Evolutionary conservation across 1,284 basidiomycete genomes (phyloP).

Genomic region (Boletus sp.): DNA sequence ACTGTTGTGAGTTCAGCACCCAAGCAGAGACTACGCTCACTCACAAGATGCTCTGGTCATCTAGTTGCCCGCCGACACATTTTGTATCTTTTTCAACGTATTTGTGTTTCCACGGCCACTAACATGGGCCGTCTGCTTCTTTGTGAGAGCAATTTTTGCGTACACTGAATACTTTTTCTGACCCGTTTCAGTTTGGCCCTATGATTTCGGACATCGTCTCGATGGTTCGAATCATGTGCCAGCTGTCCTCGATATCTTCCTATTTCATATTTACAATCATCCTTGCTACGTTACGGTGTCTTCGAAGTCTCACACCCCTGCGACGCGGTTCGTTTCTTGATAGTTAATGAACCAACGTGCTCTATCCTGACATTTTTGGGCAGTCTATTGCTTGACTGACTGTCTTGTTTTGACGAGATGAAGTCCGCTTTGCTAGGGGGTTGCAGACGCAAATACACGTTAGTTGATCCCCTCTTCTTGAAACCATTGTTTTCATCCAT

Average conservation of each 20-base stretch:
- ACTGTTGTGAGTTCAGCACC: conserved; percentile 3
- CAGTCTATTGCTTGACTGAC: conserved; percentile 7
- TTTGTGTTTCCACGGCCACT: conserved; percentile 8
- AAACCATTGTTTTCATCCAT: background rate
- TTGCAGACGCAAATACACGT: conserved; percentile 5
- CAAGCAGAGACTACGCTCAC: background rate
- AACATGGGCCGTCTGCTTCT: conserved; percentile 21
- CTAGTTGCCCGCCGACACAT: conserved; percentile 4
- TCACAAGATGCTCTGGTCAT: background rate
- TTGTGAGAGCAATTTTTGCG: conserved; percentile 11
- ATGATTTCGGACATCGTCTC: conserved; percentile 23
- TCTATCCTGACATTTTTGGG: conserved; percentile 1
- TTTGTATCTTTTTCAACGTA: conserved; percentile 4
- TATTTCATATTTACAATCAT: conserved; percentile 15
- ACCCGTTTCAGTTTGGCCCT: conserved; percentile 21
- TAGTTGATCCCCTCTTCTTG: background rate
- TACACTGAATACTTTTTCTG: background rate
- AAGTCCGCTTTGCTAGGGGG: background rate
- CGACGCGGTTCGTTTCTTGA: conserved; percentile 14
- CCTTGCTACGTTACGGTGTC: conserved; percentile 1
- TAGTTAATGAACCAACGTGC: background rate
- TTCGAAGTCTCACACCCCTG: conserved; percentile 7
- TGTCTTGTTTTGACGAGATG: conserved; percentile 2
- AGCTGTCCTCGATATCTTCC: conserved; percentile 19
- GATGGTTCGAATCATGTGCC: conserved; percentile 14